phyloP scores from a whole-genome alignment of 2,329 filamentous ascomycete genomes.

The Pseudocercospora cruenta region DNA sequence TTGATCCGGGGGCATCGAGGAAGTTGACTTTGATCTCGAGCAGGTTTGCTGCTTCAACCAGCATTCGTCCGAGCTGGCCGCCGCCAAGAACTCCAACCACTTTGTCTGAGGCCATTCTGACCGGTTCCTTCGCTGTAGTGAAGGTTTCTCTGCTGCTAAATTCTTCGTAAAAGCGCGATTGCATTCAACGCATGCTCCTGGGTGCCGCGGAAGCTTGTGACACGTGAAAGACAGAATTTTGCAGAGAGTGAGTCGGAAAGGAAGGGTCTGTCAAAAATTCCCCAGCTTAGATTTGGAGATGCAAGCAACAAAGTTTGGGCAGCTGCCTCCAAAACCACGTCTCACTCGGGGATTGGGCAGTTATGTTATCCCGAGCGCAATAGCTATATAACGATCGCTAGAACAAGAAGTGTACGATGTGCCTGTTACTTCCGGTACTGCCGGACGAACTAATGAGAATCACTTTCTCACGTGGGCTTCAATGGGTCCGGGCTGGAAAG shows the following conservation, averaged over 20 bases:
- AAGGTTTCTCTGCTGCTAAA: conserved; percentile 4
- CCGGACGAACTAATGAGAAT: conserved; percentile 7
- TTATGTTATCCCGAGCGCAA: not conserved
- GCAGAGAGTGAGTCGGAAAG: not conserved
- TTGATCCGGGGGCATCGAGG: conserved; percentile 74
- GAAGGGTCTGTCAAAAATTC: conserved; percentile 6
- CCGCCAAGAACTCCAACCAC: conserved; percentile 48
- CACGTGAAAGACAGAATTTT: not conserved
- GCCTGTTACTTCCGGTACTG: conserved; percentile 4
- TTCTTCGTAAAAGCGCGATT: conserved; percentile 4
- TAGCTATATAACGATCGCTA: not conserved
- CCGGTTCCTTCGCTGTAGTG: not conserved
- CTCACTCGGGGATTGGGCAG: not conserved
- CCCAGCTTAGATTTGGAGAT: not conserved
- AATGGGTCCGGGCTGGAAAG: conserved; percentile 5
- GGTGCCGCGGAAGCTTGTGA: not conserved
- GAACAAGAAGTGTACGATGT: not conserved
- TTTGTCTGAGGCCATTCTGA: conserved; percentile 28
- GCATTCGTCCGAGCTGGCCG: conserved; percentile 81
- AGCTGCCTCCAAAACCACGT: not conserved
- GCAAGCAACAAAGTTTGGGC: not conserved
- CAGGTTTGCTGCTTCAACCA: conserved; percentile 80
- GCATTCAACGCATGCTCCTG: conserved; percentile 9
- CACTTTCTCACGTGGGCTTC: conserved; percentile 7
- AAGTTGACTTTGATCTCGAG: conserved; percentile 79